Evolutionary conservation across 768 basidiomycete species (phyloP).

Genomic region (Tricholoma sp.): DNA sequence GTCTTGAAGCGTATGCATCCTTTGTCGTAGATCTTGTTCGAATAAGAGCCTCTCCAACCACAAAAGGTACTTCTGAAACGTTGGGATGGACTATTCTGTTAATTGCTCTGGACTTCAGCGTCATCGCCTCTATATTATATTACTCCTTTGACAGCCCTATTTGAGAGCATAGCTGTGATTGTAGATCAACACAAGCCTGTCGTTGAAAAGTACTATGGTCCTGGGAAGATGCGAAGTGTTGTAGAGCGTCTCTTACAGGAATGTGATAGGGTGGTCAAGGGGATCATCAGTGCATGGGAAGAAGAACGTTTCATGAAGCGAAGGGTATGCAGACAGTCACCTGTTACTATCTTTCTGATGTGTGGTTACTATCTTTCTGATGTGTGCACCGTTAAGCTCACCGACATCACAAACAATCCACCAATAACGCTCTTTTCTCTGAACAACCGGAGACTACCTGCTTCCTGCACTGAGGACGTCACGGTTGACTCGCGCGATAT

Average conservation of each 20-base stretch:
- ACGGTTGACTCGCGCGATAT: conserved; percentile 83
- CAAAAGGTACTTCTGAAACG: conserved; percentile 58
- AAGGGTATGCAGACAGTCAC: conserved; percentile 43
- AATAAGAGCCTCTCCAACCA: conserved; percentile 68
- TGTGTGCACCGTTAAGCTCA: conserved; percentile 29
- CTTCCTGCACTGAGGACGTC: conserved; percentile 41
- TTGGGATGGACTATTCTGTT: conserved; percentile 2
- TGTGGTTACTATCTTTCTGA: background rate
- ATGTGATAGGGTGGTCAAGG: conserved; percentile 78
- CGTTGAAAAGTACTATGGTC: conserved; percentile 96
- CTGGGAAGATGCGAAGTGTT: conserved; percentile 80
- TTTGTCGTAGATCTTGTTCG: conserved; percentile 92
- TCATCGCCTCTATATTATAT: conserved; percentile 93
- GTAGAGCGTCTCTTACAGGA: conserved; percentile 75
- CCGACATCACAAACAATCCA: conserved; percentile 41
- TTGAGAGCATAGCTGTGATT: conserved; percentile 93
- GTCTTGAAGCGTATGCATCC: conserved; percentile 85
- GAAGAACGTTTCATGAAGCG: conserved; percentile 83
- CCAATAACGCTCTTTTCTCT: conserved; percentile 27
- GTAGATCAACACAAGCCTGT: conserved; percentile 97
- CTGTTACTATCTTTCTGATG: background rate
- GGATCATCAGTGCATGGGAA: conserved; percentile 80
- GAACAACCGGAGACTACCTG: conserved; percentile 23
- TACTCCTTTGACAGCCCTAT: conserved; percentile 82
- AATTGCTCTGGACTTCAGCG: conserved; percentile 40